Evolutionary conservation across 2,329 filamentous ascomycete species (phyloP).

Genomic region (Cercospora sp.): DNA sequence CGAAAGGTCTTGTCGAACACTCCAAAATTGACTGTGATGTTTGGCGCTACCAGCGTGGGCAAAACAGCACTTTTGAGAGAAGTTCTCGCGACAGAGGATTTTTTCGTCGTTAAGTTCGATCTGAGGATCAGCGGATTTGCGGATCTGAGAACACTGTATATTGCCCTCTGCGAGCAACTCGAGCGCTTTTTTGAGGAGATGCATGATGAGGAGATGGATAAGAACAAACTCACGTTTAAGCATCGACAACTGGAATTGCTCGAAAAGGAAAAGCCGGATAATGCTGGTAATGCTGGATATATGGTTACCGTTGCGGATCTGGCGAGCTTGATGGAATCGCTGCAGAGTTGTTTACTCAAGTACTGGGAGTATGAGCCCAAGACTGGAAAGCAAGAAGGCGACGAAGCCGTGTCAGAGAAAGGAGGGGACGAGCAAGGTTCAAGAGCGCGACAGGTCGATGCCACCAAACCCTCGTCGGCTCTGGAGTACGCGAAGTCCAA

Average conservation of each 20-base stretch:
- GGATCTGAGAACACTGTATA: slow-evolving; percentile 24
- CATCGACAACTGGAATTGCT: slow-evolving; percentile 20
- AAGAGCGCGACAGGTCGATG: slow-evolving; percentile 11
- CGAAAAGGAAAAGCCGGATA: slow-evolving; percentile 24
- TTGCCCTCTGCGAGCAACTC: slow-evolving; percentile 24
- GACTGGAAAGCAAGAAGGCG: not conserved
- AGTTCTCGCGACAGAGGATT: slow-evolving; percentile 26
- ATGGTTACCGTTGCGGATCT: slow-evolving; percentile 23
- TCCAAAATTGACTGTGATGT: slow-evolving; percentile 25
- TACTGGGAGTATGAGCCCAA: slow-evolving; percentile 26
- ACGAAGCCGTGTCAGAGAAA: not conserved
- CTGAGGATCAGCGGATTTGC: slow-evolving; percentile 26
- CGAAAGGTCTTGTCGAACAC: slow-evolving; percentile 22
- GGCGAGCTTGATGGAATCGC: slow-evolving; percentile 25
- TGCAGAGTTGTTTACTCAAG: slow-evolving; percentile 26
- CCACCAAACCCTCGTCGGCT: slow-evolving; percentile 6
- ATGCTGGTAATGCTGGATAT: slow-evolving; percentile 20
- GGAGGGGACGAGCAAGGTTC: not conserved
- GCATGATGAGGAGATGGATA: slow-evolving; percentile 26
- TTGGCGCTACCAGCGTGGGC: slow-evolving; percentile 26
- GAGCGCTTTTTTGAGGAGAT: slow-evolving; percentile 26
- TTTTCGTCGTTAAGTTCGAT: slow-evolving; percentile 28
- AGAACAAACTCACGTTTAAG: slow-evolving; percentile 25
- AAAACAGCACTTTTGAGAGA: slow-evolving; percentile 26
- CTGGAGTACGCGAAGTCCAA: not conserved